These are phyloP conservation scores for Fusarium albidum DNA, from an alignment of 2,329 filamentous ascomycete genomes.

Conservation along the genomic window DNA sequence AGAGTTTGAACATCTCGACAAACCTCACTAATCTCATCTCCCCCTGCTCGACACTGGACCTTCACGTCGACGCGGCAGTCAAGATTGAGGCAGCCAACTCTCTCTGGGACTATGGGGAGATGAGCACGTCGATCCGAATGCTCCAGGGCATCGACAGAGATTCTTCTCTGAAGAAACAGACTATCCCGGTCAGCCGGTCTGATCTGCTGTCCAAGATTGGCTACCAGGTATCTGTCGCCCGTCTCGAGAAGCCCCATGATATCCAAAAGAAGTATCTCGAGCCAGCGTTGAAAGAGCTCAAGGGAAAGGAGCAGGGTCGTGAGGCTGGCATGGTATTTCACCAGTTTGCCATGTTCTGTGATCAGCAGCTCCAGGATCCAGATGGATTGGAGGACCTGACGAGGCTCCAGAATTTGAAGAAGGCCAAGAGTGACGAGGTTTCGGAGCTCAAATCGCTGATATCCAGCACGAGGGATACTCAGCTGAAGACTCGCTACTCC, in stretches of 20 bases:
- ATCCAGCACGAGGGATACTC: slow-evolving; percentile 57
- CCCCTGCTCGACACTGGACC: slow-evolving; percentile 72
- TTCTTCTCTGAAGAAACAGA: slow-evolving; percentile 71
- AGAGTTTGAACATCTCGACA: slow-evolving; percentile 86
- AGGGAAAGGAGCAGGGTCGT: slow-evolving; percentile 69
- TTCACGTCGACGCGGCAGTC: slow-evolving; percentile 79
- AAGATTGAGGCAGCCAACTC: slow-evolving; percentile 87
- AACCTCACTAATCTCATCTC: slow-evolving; percentile 80
- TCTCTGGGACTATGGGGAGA: slow-evolving; percentile 93
- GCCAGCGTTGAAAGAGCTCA: slow-evolving; percentile 83
- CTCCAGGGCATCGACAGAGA: slow-evolving; percentile 75
- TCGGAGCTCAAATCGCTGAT: slow-evolving; percentile 72
- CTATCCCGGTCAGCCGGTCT: slow-evolving; percentile 75
- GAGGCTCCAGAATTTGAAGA: slow-evolving; percentile 79
- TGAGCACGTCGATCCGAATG: slow-evolving; percentile 87
- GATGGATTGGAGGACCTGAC: slow-evolving; percentile 86
- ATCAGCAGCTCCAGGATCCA: slow-evolving; percentile 88
- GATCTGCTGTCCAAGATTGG: slow-evolving; percentile 88
- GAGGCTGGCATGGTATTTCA: slow-evolving; percentile 91
- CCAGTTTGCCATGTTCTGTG: slow-evolving; percentile 94
- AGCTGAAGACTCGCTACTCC: slow-evolving; percentile 64
- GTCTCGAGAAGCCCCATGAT: slow-evolving; percentile 87
- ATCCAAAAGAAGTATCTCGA: slow-evolving; percentile 89
- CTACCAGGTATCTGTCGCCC: slow-evolving; percentile 86
- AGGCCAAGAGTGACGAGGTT: slow-evolving; percentile 84